Evolutionary conservation across 345 rosid species (phyloP), one percentile per base, ranked within the genome.

Genomic region (Tarenaya hassleriana): DNA sequence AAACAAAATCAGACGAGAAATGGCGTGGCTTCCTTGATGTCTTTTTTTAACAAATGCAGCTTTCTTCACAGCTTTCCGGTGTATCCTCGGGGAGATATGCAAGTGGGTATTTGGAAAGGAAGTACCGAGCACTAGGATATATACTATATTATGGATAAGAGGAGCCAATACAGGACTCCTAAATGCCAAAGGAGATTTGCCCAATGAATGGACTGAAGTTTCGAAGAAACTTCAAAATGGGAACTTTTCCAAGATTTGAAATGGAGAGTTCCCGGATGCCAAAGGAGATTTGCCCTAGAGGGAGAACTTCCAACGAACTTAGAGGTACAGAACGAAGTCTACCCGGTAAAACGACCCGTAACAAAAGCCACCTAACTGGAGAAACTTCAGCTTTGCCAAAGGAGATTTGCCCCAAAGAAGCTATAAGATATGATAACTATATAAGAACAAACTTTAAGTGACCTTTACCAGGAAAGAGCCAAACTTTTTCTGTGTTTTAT

Each of bases 131-230:
- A 24, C 38, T n/a, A 66, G 74, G 74, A 69, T 71, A 71, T 66
- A 68, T 73, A 72, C 79, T 66, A 50, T 16, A 72, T 43, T 54
- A 51, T 14, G 59, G 77, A 67, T 61, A 61, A 61, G 37, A 33
- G 62, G 63, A 71, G 69, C 50, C 72, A 58, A 24, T 53, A n/a
- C 33, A 54, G 60, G 55, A 64, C 70, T 72, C 71, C 14, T 42
- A 50, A 66, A 37, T 67, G 72, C 77, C 68, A 77, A 63, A 67
- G 76, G 69, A 70, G 73, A 69, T 66, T 66, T 76, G 81, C 77
- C 78, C 71, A 66, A 42, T 32, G 29, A 62, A 64, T 49, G 67
- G 73, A 70, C 70, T 49, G 61, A 68, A 74, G 60, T 46, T 56
- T 68, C 49, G 54, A 55, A 47, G 16, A 50, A 75, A 71, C 67